Conservation (phyloP, 75 land plant species). For the Larix kaempferi region DNA sequence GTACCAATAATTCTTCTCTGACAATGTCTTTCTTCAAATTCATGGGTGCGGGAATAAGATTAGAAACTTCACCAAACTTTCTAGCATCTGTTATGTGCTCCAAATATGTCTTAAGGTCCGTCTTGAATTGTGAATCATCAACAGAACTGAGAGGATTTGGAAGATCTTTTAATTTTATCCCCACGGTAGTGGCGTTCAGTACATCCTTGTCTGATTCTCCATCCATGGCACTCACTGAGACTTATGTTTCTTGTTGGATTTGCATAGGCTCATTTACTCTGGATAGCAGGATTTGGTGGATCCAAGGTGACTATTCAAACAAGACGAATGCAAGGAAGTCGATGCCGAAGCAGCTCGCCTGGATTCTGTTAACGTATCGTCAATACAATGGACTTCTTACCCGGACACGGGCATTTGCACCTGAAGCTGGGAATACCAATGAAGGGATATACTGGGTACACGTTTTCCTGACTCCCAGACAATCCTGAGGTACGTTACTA, state of each 20-base stretch:
- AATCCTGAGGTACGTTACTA: too few relatives aligned
- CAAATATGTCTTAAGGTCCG: not conserved
- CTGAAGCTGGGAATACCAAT: not conserved
- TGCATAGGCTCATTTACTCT: not conserved
- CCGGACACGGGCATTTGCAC: constrained; percentile 6
- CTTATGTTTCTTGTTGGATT: not conserved
- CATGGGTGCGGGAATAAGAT: too few relatives aligned
- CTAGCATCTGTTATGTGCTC: not conserved
- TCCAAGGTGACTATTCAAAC: not conserved
- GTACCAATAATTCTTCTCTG: not conserved
- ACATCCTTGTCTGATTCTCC: not conserved
- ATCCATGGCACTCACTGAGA: not conserved
- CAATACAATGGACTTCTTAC: not conserved
- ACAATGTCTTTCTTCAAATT: not conserved
- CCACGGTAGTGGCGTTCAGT: not conserved
- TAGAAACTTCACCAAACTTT: not conserved
- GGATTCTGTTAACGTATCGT: not conserved
- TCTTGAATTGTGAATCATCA: not conserved
- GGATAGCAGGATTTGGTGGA: not conserved
- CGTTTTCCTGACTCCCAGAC: too few relatives aligned
- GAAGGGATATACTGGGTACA: too few relatives aligned
- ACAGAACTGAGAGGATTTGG: too few relatives aligned
- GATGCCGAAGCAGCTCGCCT: not conserved
- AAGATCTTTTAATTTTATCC: not conserved
- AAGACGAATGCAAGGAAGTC: not conserved